Base-by-base conservation (phyloP, 176 grass and related monocot species). In the Carex parvula region DNA sequence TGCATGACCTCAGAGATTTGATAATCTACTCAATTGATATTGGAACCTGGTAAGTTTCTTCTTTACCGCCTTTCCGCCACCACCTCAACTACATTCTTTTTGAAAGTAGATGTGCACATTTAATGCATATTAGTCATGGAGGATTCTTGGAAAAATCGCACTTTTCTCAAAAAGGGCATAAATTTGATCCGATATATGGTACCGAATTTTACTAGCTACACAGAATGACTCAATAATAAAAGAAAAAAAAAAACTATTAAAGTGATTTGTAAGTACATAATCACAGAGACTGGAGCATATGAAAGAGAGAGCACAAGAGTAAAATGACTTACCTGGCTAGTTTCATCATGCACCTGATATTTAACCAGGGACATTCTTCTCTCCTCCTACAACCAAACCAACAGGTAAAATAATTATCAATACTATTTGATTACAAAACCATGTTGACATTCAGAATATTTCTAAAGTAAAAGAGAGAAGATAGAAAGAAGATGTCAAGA, bases 301-400 rank as follows among this genome's bases (percentile, higher is more conserved):
- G 81, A 88, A 70, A 76, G 62, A 92, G 85, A 11, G 86, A 93
- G 81, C 57, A 84, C 70, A 79, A 67, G 42, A 81, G 33, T 67
- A 87, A 37, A 81, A 92, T 6, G 87, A 99, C 97, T 99, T 99
- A 99, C 97, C 97, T 99, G 93, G 93, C 93, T 99, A 86, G 97
- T 99, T 99, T 99, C 97, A 84, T 99, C 97, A 94, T 96, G 97
- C 90, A 99, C 88, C 87, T 92, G 93, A 89, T 99, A 99, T 61
- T 90, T 96, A 13, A 88, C 53, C 21, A 92, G 66, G 0, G 91
- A 91, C 68, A 99, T 82, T 85, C 97, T 94, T 94, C 97, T 92
- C 89, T 99, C 97, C 88, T 99, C 97, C 97, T 99, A 86, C 65
- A 89, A 4, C 22, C 22, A 87, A 78, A 46, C 70, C 29, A 87